Evolutionary conservation across 2,329 filamentous ascomycete genomes (phyloP), one percentile per base, ranked within the genome.

Genomic region (Berkeleyomyces basicola): DNA sequence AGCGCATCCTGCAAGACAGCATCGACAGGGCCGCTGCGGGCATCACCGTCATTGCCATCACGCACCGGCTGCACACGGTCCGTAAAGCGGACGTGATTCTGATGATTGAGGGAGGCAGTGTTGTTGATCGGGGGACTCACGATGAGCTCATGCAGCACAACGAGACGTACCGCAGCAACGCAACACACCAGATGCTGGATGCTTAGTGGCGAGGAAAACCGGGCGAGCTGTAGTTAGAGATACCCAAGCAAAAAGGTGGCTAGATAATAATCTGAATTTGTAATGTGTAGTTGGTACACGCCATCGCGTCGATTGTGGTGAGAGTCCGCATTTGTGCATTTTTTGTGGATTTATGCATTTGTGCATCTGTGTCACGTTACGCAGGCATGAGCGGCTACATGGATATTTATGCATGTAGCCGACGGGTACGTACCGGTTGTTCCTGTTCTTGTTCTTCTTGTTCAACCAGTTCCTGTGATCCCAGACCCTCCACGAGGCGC

Each of bases 1-100:
- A 88, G 59, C 75, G 77, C 4, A 72, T 84, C 7, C 78, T 95
- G 33, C 81, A 88, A 62, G 78, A 85, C 36, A 85, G 83, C 0
- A 74, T 90, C 51, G 82, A 87, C 71, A 76, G 73, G 64, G 81
- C 77, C 0, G 76, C 77, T 2, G 74, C 74, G 58, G 78, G 71
- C 62, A 79, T 80, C 55, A 83, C 80, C 0, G 79, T 82, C 14
- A 75, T 83, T 66, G 79, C 79, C 31, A 81, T 83, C 63, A 81
- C 81, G 1, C 81, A 83, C 68, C 72, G 80, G 39, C 69, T 83
- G 63, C 77, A 79, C 65, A 84, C 80, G 3, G 79, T 83, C 46
- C 74, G 76, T 61, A 78, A 77, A 65, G 80, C 81, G 10, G 78
- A 82, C 69, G 71, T 77, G n/a, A 83, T 83, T 65, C 78, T 82